Base-by-base conservation (phyloP, 2,329 filamentous ascomycete genomes). In the Gyromitra esculenta region DNA sequence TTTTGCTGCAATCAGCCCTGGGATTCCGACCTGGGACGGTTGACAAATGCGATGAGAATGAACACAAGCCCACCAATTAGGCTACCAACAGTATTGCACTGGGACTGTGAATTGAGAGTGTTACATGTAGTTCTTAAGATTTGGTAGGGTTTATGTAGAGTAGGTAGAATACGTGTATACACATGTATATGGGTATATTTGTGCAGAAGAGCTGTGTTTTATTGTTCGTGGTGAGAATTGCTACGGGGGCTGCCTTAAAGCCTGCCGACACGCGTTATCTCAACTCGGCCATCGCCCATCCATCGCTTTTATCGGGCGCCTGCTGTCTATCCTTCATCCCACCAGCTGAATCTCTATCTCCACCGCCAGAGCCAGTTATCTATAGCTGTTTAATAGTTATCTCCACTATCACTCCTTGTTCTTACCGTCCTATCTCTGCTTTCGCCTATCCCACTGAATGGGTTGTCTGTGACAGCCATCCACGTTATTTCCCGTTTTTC, bases 331-430 rank as follows among this genome's bases (percentile, higher is more conserved):
- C 88, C 98, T 88, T 86, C 97, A 98, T 88, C 92, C 96, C 96
- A 98, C 98, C 25, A 31, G 25, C 25, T 31, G 25, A 31, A 31
- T 31, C 43, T 45, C 43, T 15, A 45, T 45, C 0, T 95, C 95
- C 25, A 85, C 89, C 0, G 91, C 94, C 84, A 97, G 92, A 64
- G 94, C 94, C 85, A 98, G 98, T 83, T 92, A 92, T 81, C 98
- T 83, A 63, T 94, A 15, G 45, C 45, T n/a, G 45, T 50, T 18
- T 6, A n/a, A n/a, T 50, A 9, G 6, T 8, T 54, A 54, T 54
- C 11, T 54, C 8, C 21, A 25, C 11, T 54, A 54, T 54, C n/a
- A n/a, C 45, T 48, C 45, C 45, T 48, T 50, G 18, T 21, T 7
- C 50, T 25, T 31, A 25, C 31, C 25, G 13, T 5, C 54, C 35